Base-by-base conservation (phyloP, 106 monocot genomes). In the Apostasia shenzhenica region DNA sequence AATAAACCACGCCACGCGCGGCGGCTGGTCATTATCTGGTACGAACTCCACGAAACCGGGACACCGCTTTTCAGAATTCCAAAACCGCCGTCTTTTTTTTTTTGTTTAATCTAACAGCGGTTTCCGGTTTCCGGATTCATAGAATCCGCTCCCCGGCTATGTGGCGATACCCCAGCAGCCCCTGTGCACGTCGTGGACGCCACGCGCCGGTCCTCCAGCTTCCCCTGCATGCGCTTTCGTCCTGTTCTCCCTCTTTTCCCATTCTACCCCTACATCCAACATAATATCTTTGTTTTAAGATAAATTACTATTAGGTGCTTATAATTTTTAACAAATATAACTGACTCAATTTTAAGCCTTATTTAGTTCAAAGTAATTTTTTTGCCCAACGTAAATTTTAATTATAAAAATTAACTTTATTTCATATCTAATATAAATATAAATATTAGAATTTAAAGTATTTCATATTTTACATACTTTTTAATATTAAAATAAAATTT, bases 21-120 rank as follows among this genome's bases (percentile, higher is more conserved):
- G 10, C 8, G 59, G 11, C 8, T 8, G 8, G 11, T 44, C 43
- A 44, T 61, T 61, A 43, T 12, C 44, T 44, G 1, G 62, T 62
- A 45, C 44, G 44, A 45, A 62, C n/a, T 45, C 62, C 62, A 5
- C 62, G 62, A 62, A 62, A 62, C 62, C 45, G 62, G 62, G 62
- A 62, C 62, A 44, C 62, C 62, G 9, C 62, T 45, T 62, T 62
- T 45, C 62, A 45, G 62, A 45, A 42, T 62, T 41, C 62, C 41
- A 45, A 59, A 44, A 62, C 62, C 62, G 62, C 62, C 13, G 1
- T 4, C 2, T 8, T 41, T 37, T 2, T 0, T 1, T 1, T 1
- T 5, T 26, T 1, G 2, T 6, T 37, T 5, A 4, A n/a, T 39
- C 59, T 43, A 61, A 61, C 41, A 12, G 13, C 43, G 62, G 43